phyloP scores from a whole-genome alignment of 2,329 filamentous ascomycete genomes.

The Aspergillus niger region DNA sequence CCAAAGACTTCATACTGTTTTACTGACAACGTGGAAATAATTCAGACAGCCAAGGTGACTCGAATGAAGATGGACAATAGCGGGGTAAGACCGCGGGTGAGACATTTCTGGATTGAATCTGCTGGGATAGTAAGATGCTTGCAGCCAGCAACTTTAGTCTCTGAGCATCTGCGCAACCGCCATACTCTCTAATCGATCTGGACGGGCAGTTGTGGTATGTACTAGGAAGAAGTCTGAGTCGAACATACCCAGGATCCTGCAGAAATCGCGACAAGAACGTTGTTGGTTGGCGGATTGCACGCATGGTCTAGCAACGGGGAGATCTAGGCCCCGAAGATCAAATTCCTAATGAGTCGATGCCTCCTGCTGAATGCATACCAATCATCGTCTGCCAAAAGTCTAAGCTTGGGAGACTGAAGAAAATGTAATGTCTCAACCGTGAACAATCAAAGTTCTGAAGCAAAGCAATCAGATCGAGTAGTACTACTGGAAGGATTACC shows the following conservation, averaged over 20 bases:
- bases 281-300: background rate
- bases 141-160: background rate
- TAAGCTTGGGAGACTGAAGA: background rate
- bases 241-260: background rate
- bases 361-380: background rate
- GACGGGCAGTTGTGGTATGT: background rate
- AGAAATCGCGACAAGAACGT: background rate
- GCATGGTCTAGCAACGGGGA: background rate
- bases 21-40: background rate
- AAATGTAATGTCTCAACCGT: background rate
- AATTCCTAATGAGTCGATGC: background rate
- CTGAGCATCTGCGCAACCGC: background rate
- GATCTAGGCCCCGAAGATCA: conserved; percentile 4
- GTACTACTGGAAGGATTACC: background rate
- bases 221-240: background rate
- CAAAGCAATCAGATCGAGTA: background rate
- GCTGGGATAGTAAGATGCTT: conserved; percentile 1
- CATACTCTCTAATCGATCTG: background rate
- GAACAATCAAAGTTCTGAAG: background rate
- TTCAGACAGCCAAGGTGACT: background rate
- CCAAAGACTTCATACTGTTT: background rate
- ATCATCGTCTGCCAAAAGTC: background rate
- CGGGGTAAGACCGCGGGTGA: conserved; percentile 3
- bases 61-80: background rate
- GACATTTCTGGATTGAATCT: background rate